These are phyloP conservation scores for Immersiporthe knoxdaviesiana DNA, from an alignment of 2,329 filamentous ascomycete genomes.

Conservation along the genomic window DNA sequence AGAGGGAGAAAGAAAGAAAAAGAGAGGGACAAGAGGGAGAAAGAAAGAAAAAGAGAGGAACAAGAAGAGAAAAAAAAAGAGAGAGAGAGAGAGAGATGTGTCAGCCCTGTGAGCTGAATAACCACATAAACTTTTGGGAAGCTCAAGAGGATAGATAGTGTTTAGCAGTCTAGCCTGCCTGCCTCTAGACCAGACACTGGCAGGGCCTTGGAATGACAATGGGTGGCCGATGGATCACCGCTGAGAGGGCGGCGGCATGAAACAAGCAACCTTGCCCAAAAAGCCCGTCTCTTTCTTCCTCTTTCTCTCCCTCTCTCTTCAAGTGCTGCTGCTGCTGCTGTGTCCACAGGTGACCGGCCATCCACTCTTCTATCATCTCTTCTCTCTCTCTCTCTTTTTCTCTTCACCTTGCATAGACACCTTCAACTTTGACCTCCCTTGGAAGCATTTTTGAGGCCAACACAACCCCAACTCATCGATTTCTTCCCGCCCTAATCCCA, in stretches of 20 bases:
- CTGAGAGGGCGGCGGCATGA: constrained; percentile 11
- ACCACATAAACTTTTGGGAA: not conserved
- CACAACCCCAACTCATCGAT: not conserved
- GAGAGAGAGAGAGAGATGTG: too few relatives aligned
- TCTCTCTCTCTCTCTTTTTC: not conserved
- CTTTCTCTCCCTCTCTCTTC: not conserved
- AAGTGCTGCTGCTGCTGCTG: not conserved
- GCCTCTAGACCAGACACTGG: not conserved
- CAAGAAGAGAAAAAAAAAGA: too few relatives aligned
- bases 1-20: too few relatives aligned
- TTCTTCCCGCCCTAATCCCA: too few relatives aligned
- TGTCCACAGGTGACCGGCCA: not conserved
- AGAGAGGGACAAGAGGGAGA: too few relatives aligned
- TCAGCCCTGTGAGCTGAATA: not conserved
- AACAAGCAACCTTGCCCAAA: constrained; percentile 11
- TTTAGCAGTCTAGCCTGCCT: not conserved
- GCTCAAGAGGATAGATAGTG: not conserved
- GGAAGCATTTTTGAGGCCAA: not conserved
- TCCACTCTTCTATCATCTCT: not conserved
- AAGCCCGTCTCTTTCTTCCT: not conserved
- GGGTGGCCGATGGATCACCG: not conserved
- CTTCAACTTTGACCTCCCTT: not conserved
- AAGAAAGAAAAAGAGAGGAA: too few relatives aligned
- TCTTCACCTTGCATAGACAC: not conserved
- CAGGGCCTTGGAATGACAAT: constrained; percentile 6